These are phyloP conservation scores for Hypoxylon trugodes DNA, from an alignment of 495 filamentous ascomycete species.

Conservation along the genomic window DNA sequence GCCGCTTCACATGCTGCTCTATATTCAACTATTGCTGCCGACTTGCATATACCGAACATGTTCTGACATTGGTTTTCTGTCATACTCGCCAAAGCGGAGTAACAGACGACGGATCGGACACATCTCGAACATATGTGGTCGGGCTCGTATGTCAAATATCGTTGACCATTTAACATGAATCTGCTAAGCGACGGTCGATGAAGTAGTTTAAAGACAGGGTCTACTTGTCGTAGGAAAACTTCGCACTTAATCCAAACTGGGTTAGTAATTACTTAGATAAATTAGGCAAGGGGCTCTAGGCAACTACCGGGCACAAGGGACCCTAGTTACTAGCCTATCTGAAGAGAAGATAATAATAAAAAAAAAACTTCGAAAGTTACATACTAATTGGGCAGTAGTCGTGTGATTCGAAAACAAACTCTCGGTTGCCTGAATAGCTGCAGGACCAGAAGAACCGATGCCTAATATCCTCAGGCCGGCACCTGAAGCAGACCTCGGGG, in stretches of 20 bases:
- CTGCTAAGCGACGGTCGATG: constrained; percentile 28
- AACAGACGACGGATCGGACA: constrained; percentile 21
- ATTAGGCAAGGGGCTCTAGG: no score
- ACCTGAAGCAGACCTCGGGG: not conserved
- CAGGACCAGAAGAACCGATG: not conserved
- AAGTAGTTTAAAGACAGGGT: constrained; percentile 26
- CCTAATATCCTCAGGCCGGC: constrained; percentile 2
- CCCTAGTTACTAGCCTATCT: no score
- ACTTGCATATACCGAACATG: not conserved
- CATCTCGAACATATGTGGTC: constrained; percentile 5
- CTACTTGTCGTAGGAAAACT: constrained; percentile 28
- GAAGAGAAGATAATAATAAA: no score
- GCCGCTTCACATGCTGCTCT: constrained; percentile 21
- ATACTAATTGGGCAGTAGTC: no score
- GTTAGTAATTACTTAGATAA: no score
- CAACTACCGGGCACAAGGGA: no score
- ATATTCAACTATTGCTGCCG: not conserved
- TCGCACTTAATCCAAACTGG: constrained; percentile 33
- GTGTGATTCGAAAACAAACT: no score
- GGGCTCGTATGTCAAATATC: constrained; percentile 13
- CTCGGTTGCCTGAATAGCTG: not conserved
- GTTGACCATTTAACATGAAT: constrained; percentile 14
- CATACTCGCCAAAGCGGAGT: constrained; percentile 20
- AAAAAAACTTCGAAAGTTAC: no score
- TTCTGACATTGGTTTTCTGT: constrained; percentile 23